phyloP scores from a whole-genome alignment of 257 asterid species.

The Linderniella brevidens region DNA sequence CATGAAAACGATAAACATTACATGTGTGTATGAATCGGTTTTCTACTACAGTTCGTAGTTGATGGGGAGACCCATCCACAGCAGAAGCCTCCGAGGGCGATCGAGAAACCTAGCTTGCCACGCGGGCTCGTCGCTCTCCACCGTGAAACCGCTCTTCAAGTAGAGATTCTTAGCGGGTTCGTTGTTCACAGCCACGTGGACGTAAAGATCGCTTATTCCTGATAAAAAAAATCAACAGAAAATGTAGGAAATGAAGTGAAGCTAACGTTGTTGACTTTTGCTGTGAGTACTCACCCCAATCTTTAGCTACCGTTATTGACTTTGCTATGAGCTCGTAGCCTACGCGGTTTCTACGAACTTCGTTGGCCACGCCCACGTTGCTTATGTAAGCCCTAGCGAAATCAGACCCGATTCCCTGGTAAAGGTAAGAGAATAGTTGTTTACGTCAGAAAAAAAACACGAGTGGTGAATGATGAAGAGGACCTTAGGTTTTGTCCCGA shows the following conservation, averaged over 20 bases:
- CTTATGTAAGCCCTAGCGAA: constrained; percentile 84
- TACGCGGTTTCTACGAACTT: constrained; percentile 70
- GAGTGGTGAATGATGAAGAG: too few relatives aligned
- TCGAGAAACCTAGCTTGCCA: constrained; percentile 89
- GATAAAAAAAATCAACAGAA: constrained; percentile 7
- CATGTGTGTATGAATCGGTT: background rate
- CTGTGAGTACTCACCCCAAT: constrained; percentile 50
- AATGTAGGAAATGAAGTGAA: background rate
- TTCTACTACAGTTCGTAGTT: constrained; percentile 25
- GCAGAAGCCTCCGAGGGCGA: constrained; percentile 74
- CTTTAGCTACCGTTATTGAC: constrained; percentile 56
- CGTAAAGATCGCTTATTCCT: constrained; percentile 90
- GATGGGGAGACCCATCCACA: constrained; percentile 62
- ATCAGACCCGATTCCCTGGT: constrained; percentile 80
- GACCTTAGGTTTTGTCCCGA: constrained; percentile 75
- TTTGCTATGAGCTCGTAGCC: constrained; percentile 55
- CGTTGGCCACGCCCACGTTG: constrained; percentile 81
- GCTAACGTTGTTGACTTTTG: background rate
- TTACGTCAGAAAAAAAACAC: too few relatives aligned
- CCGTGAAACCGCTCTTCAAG: constrained; percentile 65
- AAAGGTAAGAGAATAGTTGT: constrained; percentile 7
- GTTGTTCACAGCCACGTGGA: constrained; percentile 82
- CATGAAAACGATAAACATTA: too few relatives aligned
- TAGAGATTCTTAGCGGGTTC: constrained; percentile 72
- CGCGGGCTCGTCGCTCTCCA: constrained; percentile 82